Conservation (phyloP, 805 yeast genomes). For the Wickerhamiella cacticola region DNA sequence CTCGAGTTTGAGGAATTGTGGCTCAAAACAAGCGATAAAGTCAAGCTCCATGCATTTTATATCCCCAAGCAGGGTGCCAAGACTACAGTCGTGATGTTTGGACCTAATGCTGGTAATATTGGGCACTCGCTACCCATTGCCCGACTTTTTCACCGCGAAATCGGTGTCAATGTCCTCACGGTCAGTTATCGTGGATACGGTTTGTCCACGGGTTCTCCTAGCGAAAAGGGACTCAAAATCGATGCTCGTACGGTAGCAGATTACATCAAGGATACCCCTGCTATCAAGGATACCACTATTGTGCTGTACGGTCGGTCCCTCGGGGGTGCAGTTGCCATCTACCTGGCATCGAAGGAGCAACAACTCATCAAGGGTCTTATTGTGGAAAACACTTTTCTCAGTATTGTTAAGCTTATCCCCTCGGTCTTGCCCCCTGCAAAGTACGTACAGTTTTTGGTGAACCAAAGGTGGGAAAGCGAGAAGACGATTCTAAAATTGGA, state of each 20-base stretch:
- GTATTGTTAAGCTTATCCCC: conserved; percentile 53
- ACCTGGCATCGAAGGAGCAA: conserved; percentile 53
- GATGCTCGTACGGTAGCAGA: conserved; percentile 69
- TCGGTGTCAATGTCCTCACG: conserved; percentile 66
- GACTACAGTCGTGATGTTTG: conserved; percentile 63
- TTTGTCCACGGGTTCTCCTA: conserved; percentile 58
- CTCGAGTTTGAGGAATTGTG: conserved; percentile 52
- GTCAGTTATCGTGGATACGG: conserved; percentile 93
- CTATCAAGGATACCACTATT: conserved; percentile 41
- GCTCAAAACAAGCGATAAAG: conserved; percentile 59
- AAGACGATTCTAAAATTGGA: conserved; percentile 40
- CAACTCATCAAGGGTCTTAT: conserved; percentile 48
- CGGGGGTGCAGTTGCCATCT: conserved; percentile 91
- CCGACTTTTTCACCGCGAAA: conserved; percentile 45
- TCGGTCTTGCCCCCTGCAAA: conserved; percentile 14
- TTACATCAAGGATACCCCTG: conserved; percentile 43
- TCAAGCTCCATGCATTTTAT: conserved; percentile 50
- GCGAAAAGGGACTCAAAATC: conserved; percentile 64
- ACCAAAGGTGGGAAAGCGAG: conserved; percentile 77
- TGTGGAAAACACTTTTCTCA: conserved; percentile 76
- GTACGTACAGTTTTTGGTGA: conserved; percentile 48
- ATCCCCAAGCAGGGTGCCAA: conserved; percentile 31
- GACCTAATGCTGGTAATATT: conserved; percentile 94
- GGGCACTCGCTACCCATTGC: conserved; percentile 83
- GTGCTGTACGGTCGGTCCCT: conserved; percentile 77